Evolutionary conservation across 805 yeast species (phyloP).

Genomic region (Metschnikowia reukaufii): DNA sequence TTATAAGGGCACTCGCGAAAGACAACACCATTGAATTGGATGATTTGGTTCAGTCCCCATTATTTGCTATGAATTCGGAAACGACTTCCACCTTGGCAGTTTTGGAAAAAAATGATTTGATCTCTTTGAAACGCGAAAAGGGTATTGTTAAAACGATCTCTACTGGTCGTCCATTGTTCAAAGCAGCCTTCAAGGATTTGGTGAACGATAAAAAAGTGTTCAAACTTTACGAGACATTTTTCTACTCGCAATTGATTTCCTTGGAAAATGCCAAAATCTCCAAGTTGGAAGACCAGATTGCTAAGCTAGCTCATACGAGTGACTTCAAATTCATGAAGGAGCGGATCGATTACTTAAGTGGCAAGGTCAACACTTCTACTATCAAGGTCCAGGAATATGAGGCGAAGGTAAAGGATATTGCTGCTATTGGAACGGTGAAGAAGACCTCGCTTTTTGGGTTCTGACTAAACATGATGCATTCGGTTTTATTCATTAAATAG

Average conservation of each 20-base stretch:
- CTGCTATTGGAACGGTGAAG: constrained; percentile 5
- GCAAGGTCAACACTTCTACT: constrained; percentile 65
- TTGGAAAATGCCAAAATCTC: constrained; percentile 62
- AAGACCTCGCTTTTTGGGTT: constrained; percentile 16
- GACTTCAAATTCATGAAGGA: constrained; percentile 55
- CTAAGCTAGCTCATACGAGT: constrained; percentile 51
- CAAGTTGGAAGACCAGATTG: constrained; percentile 70
- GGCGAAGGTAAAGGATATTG: constrained; percentile 25
- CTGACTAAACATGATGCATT: background rate
- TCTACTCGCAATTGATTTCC: constrained; percentile 52
- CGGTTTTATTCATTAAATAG: background rate
- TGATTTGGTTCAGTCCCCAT: constrained; percentile 55
- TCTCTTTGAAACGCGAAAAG: constrained; percentile 68
- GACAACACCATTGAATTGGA: constrained; percentile 47
- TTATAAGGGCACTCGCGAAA: constrained; percentile 63
- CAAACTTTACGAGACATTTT: constrained; percentile 63
- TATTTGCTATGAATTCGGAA: constrained; percentile 57
- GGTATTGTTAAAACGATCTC: constrained; percentile 66
- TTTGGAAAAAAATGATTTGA: constrained; percentile 77
- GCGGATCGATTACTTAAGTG: constrained; percentile 65
- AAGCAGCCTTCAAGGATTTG: constrained; percentile 73
- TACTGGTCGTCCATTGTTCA: constrained; percentile 83
- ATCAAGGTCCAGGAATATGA: constrained; percentile 36
- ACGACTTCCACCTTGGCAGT: constrained; percentile 51
- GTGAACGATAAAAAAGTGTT: constrained; percentile 55